Evolutionary conservation across 352 stramenopile genomes (phyloP).

Genomic region (Phytophthora sp.): DNA sequence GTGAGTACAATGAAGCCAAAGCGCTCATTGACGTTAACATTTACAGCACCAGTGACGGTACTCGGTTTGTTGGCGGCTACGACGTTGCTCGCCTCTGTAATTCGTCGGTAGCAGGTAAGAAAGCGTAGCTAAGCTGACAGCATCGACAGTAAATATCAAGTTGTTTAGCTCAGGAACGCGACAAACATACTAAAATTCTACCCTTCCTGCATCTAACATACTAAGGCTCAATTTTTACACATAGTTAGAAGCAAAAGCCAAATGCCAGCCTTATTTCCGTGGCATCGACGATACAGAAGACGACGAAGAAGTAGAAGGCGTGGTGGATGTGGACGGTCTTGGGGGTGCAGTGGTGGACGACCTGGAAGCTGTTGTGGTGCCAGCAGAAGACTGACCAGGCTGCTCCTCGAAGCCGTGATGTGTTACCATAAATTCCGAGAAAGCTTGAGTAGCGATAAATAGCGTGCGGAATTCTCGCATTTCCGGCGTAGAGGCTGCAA

Average conservation of each 20-base stretch:
- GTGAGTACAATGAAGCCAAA: slow-evolving; percentile 2
- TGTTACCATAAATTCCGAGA: slow-evolving; percentile 85
- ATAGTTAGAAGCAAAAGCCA: slow-evolving; percentile 7
- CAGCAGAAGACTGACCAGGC: slow-evolving; percentile 27
- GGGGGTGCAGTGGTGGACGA: neutral
- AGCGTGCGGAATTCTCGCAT: slow-evolving; percentile 85
- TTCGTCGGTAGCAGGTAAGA: slow-evolving; percentile 17
- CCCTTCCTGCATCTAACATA: slow-evolving; percentile 13
- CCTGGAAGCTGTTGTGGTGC: neutral
- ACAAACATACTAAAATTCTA: slow-evolving; percentile 33
- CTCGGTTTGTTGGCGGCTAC: slow-evolving; percentile 32
- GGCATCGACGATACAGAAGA: slow-evolving; percentile 27
- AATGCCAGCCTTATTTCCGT: slow-evolving; percentile 16
- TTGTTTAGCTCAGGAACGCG: slow-evolving; percentile 15
- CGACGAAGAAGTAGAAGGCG: slow-evolving; percentile 19
- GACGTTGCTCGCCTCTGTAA: slow-evolving; percentile 29
- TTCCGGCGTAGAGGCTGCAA: slow-evolving; percentile 71
- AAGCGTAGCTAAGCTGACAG: neutral
- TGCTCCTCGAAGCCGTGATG: slow-evolving; percentile 85
- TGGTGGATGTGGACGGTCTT: slow-evolving; percentile 23
- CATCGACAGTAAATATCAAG: slow-evolving; percentile 20
- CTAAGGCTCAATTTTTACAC: slow-evolving; percentile 24
- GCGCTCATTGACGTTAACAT: neutral
- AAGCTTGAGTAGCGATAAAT: slow-evolving; percentile 87
- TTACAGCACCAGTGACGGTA: slow-evolving; percentile 22